Conservation (phyloP, 2,329 filamentous ascomycete genomes). For the Hypoxylon sp. region DNA sequence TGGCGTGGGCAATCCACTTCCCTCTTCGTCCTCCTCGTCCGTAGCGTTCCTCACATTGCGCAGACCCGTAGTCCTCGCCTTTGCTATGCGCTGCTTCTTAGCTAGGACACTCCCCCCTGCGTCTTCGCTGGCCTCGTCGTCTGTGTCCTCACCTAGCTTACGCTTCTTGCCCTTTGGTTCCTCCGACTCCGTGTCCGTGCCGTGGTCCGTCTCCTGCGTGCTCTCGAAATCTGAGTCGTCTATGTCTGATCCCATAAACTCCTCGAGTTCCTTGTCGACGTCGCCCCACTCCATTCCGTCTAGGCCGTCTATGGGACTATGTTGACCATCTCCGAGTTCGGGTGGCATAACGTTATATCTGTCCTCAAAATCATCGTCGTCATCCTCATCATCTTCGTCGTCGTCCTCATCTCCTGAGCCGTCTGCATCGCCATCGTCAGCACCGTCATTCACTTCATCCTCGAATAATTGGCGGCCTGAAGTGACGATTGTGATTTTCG, state of each 20-base stretch:
- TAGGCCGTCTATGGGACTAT: constrained; percentile 53
- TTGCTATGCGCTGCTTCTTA: constrained; percentile 61
- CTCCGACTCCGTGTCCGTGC: constrained; percentile 49
- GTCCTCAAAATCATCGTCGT: constrained; percentile 58
- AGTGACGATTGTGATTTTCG: constrained; percentile 59
- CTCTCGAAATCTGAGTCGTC: constrained; percentile 64
- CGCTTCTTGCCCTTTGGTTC: constrained; percentile 54
- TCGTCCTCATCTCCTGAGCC: constrained; percentile 57
- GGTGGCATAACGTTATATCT: constrained; percentile 65
- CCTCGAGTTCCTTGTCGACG: constrained; percentile 74
- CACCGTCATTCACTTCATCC: constrained; percentile 56
- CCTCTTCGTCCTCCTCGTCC: constrained; percentile 51
- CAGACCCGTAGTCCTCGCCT: constrained; percentile 58
- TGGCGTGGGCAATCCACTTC: constrained; percentile 56
- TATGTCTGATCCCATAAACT: constrained; percentile 71
- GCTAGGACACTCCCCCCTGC: constrained; percentile 53
- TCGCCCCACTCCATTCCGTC: constrained; percentile 55
- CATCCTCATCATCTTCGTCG: constrained; percentile 54
- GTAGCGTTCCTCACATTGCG: constrained; percentile 58
- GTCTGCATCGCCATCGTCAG: constrained; percentile 61
- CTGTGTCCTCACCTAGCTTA: constrained; percentile 48
- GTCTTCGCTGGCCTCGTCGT: constrained; percentile 43
- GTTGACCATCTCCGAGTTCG: constrained; percentile 61
- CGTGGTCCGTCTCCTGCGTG: constrained; percentile 50
- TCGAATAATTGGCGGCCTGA: constrained; percentile 45